phyloP scores from a whole-genome alignment of 345 rosid species.

The Adansonia digitata region DNA sequence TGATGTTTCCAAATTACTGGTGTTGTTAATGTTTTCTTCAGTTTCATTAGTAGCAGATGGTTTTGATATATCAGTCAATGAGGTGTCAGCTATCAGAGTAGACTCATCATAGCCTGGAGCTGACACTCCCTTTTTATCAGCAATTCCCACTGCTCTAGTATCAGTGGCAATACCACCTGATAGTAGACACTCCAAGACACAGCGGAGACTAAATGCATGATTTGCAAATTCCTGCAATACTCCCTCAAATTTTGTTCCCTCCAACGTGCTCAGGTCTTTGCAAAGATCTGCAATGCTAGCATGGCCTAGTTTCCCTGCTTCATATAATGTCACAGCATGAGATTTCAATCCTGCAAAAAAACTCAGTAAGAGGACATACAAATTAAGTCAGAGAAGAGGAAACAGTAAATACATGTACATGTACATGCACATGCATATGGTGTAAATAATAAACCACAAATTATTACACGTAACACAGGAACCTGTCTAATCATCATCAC shows the following conservation, averaged over 20 bases:
- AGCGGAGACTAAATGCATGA: slow-evolving; percentile 96
- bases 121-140: slow-evolving; percentile 33
- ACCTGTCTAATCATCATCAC: background rate
- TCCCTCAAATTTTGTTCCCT: slow-evolving; percentile 97
- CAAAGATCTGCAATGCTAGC: slow-evolving; percentile 94
- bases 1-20: slow-evolving; percentile 24
- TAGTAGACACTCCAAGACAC: slow-evolving; percentile 86
- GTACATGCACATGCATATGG: background rate
- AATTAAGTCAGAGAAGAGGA: slow-evolving; percentile 10
- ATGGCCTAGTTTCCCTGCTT: slow-evolving; percentile 95
- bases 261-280: slow-evolving; percentile 88
- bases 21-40: slow-evolving; percentile 27
- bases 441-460: background rate
- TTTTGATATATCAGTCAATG: slow-evolving; percentile 32
- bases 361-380: background rate
- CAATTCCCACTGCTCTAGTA: slow-evolving; percentile 34
- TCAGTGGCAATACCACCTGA: slow-evolving; percentile 81
- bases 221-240: slow-evolving; percentile 98
- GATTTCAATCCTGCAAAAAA: slow-evolving; percentile 81
- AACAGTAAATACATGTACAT: slow-evolving; percentile 4
- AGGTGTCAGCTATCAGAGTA: slow-evolving; percentile 42
- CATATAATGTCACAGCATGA: slow-evolving; percentile 97
- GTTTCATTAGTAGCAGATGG: slow-evolving; percentile 19
- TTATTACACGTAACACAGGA: background rate
- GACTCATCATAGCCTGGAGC: slow-evolving; percentile 46